Conservation (phyloP, 495 filamentous ascomycete species). For the Aspergillus cavernicola region DNA sequence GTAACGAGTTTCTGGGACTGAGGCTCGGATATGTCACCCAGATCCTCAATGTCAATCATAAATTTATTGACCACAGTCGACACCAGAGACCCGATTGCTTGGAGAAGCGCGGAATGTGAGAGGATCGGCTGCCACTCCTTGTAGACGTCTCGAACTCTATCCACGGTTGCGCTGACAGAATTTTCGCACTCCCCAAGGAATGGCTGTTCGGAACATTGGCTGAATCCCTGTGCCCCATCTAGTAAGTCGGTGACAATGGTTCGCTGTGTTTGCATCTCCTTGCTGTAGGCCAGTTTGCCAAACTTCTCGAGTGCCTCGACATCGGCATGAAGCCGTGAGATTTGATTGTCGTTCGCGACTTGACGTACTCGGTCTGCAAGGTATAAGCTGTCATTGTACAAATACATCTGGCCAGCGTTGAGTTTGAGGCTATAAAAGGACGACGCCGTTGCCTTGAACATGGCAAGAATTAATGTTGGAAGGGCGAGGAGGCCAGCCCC, state of each 20-base stretch:
- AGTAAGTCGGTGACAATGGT: slow-evolving; percentile 81
- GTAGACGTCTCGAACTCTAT: slow-evolving; percentile 65
- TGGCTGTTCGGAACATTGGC: slow-evolving; percentile 56
- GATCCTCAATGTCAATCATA: slow-evolving; percentile 79
- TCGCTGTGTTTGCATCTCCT: slow-evolving; percentile 82
- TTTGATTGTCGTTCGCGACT: slow-evolving; percentile 45
- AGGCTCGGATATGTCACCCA: slow-evolving; percentile 79
- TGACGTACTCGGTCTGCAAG: slow-evolving; percentile 69
- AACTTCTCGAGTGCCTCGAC: slow-evolving; percentile 70
- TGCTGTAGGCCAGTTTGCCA: slow-evolving; percentile 77
- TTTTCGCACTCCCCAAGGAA: slow-evolving; percentile 64
- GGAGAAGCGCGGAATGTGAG: slow-evolving; percentile 74
- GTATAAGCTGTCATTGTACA: slow-evolving; percentile 89
- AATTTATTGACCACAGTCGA: slow-evolving; percentile 78
- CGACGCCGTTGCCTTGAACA: slow-evolving; percentile 85
- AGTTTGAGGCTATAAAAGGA: slow-evolving; percentile 67
- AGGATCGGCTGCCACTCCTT: slow-evolving; percentile 76
- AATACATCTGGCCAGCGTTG: slow-evolving; percentile 74
- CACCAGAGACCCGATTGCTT: slow-evolving; percentile 78
- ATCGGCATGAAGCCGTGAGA: slow-evolving; percentile 63
- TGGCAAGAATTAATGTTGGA: slow-evolving; percentile 78
- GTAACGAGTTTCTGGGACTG: slow-evolving; percentile 76
- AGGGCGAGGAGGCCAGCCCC: slow-evolving; percentile 73
- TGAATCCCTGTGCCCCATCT: slow-evolving; percentile 67
- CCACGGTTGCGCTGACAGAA: slow-evolving; percentile 64